A percentile compares a stretch with the other conserved stretches of the same genome.
Conservation (phyloP, 1,284 basidiomycete species). For the Marasmius tenuissimus region DNA sequence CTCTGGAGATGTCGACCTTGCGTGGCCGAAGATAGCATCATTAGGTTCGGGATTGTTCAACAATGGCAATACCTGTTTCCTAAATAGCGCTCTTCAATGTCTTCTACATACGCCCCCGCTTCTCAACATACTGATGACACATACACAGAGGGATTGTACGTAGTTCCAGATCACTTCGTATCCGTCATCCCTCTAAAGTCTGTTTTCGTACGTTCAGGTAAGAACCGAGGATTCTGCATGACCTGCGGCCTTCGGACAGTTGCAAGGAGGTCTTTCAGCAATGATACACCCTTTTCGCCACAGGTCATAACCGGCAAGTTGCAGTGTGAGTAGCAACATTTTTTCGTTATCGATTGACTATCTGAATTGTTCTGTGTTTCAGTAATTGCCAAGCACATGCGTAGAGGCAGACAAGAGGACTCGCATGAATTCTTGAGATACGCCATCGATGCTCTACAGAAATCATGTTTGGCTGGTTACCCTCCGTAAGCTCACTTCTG, state of each 20-base stretch:
- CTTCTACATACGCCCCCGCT: conserved; percentile 93
- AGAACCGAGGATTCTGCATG: conserved; percentile 72
- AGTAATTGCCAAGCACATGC: conserved; percentile 93
- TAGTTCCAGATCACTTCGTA: neutral
- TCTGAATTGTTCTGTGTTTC: neutral
- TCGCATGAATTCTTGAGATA: conserved; percentile 98
- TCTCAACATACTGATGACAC: conserved; percentile 64
- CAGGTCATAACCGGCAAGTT: conserved; percentile 63
- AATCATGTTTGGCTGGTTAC: conserved; percentile 74
- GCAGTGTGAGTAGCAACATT: conserved; percentile 50
- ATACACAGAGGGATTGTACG: conserved; percentile 52
- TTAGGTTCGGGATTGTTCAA: conserved; percentile 80
- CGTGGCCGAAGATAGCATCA: conserved; percentile 50
- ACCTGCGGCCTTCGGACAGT: conserved; percentile 65
- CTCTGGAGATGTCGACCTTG: conserved; percentile 51
- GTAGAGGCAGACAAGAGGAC: conserved; percentile 93
- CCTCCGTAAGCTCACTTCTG: conserved; percentile 55
- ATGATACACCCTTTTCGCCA: conserved; percentile 56
- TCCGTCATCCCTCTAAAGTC: neutral
- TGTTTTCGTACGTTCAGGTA: conserved; percentile 42
- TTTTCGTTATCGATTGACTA: neutral
- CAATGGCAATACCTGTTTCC: conserved; percentile 95
- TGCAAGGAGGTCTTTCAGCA: conserved; percentile 49
- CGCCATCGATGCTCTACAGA: conserved; percentile 89
- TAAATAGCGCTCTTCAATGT: conserved; percentile 95